These are phyloP conservation scores for Pneumocystis wakefieldiae DNA, from an alignment of 1,139 yeast genomes.

Conservation along the genomic window DNA sequence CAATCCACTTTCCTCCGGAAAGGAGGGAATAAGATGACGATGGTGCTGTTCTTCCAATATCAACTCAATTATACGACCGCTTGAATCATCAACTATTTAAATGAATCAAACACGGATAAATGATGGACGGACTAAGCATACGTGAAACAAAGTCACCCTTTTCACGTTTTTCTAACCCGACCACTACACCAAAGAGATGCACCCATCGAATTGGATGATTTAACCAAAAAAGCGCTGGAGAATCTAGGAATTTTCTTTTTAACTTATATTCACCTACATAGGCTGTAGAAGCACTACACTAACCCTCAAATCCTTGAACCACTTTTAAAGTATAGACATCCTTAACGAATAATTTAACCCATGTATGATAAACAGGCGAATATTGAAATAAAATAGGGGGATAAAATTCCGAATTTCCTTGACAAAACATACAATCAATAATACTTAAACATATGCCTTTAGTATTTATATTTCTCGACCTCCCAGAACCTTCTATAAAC, in stretches of 20 bases:
- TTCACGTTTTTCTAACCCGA: conserved; percentile 1
- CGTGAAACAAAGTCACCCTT: background rate
- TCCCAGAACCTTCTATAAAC: too few species aligned
- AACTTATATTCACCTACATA: too few species aligned
- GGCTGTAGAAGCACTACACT: background rate
- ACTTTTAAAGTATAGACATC: conserved; percentile 3
- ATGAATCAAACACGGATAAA: background rate
- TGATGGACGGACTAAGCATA: background rate
- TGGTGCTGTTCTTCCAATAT: background rate
- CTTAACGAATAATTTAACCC: conserved; percentile 10
- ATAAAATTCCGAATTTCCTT: conserved; percentile 1
- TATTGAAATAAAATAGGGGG: conserved; percentile 6
- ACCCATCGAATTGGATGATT: conserved; percentile 11
- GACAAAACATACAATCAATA: too few species aligned
- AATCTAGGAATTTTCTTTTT: background rate
- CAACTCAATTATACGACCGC: conserved; percentile 5
- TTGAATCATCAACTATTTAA: conserved; percentile 8
- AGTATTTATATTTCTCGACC: too few species aligned
- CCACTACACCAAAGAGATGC: conserved; percentile 9
- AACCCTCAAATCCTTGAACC: conserved; percentile 6
- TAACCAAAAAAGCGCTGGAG: conserved; percentile 4
- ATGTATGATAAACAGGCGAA: conserved; percentile 7
- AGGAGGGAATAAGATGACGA: background rate
- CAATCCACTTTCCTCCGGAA: background rate
- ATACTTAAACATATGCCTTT: too few species aligned